Conservation (phyloP, 768 basidiomycete species). For the Pisolithus orientalis region DNA sequence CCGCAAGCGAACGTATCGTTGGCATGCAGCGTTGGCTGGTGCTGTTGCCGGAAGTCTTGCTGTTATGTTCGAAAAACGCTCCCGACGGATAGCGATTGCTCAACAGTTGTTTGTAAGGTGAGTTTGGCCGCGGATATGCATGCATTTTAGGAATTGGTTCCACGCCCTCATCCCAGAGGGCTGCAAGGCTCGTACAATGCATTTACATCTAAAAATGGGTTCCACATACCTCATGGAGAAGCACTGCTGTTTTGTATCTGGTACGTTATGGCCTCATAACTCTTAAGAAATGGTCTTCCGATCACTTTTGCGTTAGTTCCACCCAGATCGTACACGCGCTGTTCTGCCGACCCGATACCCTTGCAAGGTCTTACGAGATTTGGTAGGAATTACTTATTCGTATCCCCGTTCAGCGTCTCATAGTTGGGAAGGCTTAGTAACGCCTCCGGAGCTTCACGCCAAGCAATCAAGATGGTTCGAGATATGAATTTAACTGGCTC, state of each 20-base stretch:
- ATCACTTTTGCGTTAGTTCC: slow-evolving; percentile 39
- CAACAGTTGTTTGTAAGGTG: slow-evolving; percentile 89
- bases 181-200: slow-evolving; percentile 87
- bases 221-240: slow-evolving; percentile 77
- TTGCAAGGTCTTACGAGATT: slow-evolving; percentile 65
- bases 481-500: slow-evolving; percentile 51
- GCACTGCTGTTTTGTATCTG: slow-evolving; percentile 74
- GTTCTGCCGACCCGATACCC: slow-evolving; percentile 74
- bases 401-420: background rate
- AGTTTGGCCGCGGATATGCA: slow-evolving; percentile 16
- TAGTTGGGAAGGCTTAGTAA: slow-evolving; percentile 56
- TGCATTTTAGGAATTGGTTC: background rate
- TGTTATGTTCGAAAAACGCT: slow-evolving; percentile 71
- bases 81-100: slow-evolving; percentile 59
- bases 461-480: slow-evolving; percentile 55
- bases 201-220: slow-evolving; percentile 57
- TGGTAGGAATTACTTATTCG: slow-evolving; percentile 44
- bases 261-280: slow-evolving; percentile 33
- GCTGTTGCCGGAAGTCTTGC: slow-evolving; percentile 65
- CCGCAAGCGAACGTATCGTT: slow-evolving; percentile 60
- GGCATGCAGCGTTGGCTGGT: slow-evolving; percentile 80
- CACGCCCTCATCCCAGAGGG: slow-evolving; percentile 43
- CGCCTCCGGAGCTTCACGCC: slow-evolving; percentile 57
- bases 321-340: slow-evolving; percentile 84
- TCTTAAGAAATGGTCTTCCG: background rate